These are phyloP conservation scores for Ophiosphaerella korrae DNA, from an alignment of 2,329 filamentous ascomycete species.

Conservation along the genomic window DNA sequence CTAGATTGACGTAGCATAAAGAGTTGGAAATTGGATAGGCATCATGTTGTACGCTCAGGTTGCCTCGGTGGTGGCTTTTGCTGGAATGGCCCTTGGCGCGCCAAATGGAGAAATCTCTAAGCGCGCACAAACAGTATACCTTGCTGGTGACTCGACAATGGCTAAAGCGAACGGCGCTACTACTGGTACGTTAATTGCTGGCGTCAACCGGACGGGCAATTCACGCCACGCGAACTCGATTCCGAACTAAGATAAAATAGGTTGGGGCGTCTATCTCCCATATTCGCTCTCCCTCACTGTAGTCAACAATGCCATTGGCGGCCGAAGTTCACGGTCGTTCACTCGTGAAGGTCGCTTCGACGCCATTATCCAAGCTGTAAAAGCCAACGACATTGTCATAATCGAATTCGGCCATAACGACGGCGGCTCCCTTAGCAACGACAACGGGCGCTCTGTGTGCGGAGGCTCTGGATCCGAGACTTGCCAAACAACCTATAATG, in stretches of 20 bases:
- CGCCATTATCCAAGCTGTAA: conserved; percentile 58
- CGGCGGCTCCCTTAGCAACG: conserved; percentile 61
- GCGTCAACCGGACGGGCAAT: neutral
- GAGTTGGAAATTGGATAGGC: neutral
- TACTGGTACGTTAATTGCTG: conserved; percentile 37
- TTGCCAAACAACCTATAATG: conserved; percentile 59
- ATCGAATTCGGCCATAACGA: conserved; percentile 79
- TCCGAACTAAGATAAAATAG: conserved; percentile 38
- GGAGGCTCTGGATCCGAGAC: conserved; percentile 59
- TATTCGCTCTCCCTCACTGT: conserved; percentile 59
- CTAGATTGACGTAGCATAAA: neutral
- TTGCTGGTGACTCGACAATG: conserved; percentile 69
- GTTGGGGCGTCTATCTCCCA: conserved; percentile 67
- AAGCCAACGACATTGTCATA: conserved; percentile 67
- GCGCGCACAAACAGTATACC: conserved; percentile 55
- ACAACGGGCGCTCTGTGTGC: conserved; percentile 68
- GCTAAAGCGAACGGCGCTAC: conserved; percentile 54
- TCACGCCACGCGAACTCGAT: neutral
- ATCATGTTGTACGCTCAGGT: conserved; percentile 27
- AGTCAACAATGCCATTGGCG: conserved; percentile 68
- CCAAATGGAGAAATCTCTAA: conserved; percentile 28
- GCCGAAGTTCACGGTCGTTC: conserved; percentile 69
- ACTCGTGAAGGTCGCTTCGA: conserved; percentile 69
- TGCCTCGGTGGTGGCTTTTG: conserved; percentile 4
- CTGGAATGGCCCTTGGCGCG: conserved; percentile 19